These are phyloP conservation scores for Cladosporium cucumerinum DNA, from an alignment of 2,329 filamentous ascomycete species.

Conservation along the genomic window DNA sequence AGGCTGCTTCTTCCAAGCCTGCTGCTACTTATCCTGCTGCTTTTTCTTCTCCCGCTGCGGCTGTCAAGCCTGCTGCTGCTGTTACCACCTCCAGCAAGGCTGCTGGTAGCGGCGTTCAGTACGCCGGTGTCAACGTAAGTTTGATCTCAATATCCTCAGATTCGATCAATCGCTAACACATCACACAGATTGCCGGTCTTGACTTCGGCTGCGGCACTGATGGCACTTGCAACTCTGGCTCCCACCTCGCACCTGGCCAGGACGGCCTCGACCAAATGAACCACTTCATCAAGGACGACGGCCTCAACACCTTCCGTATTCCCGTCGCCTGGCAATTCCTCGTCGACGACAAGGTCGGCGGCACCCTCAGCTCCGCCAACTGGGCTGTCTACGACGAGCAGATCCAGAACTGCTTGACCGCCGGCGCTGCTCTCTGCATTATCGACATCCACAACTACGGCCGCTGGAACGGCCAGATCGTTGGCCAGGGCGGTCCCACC, in stretches of 20 bases:
- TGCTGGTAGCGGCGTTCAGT: constrained; percentile 26
- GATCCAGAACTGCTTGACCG: constrained; percentile 34
- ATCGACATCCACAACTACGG: constrained; percentile 34
- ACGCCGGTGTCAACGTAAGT: constrained; percentile 30
- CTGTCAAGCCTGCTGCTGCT: constrained; percentile 19
- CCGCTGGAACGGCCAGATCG: constrained; percentile 59
- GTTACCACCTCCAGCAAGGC: constrained; percentile 14
- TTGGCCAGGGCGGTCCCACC: constrained; percentile 63
- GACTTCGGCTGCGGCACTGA: constrained; percentile 38
- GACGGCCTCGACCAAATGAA: constrained; percentile 47
- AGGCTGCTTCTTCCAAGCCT: constrained; percentile 19
- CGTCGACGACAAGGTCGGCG: constrained; percentile 27
- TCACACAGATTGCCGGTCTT: constrained; percentile 29
- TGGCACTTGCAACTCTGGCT: constrained; percentile 37
- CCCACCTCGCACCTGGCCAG: constrained; percentile 32
- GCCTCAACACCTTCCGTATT: constrained; percentile 57
- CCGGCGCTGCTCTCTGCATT: constrained; percentile 35
- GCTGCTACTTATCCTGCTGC: constrained; percentile 17
- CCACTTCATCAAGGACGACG: constrained; percentile 54
- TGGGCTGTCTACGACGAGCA: constrained; percentile 30
- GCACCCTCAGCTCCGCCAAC: constrained; percentile 25
- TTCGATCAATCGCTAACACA: background rate
- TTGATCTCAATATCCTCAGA: background rate
- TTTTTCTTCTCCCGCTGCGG: constrained; percentile 19
- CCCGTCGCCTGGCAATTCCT: constrained; percentile 42